These are phyloP conservation scores for Heliosperma pusillum DNA, from an alignment of 148 eudicot genomes.

Conservation along the genomic window DNA sequence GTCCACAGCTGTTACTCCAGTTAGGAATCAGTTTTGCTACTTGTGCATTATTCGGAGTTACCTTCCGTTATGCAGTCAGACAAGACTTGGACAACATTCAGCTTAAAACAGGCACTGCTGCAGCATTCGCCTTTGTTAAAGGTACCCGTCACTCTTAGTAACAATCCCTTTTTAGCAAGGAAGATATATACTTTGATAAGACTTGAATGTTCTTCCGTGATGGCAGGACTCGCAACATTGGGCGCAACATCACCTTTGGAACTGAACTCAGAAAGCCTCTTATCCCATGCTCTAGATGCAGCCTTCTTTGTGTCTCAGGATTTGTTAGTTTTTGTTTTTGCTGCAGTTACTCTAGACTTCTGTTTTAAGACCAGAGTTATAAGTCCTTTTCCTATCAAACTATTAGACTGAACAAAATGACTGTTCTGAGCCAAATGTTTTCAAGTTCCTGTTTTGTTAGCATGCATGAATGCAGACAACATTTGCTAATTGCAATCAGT, in stretches of 20 bases:
- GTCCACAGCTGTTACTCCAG: conserved; percentile 53
- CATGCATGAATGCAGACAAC: not conserved
- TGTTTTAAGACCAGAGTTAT: conserved; percentile 71
- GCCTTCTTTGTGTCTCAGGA: conserved; percentile 60
- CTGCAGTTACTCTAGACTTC: conserved; percentile 79
- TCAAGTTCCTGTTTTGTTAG: not conserved
- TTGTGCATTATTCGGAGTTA: conserved; percentile 89
- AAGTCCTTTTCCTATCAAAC: conserved; percentile 70
- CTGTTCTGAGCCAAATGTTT: no score
- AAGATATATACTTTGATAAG: not conserved
- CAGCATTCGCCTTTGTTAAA: conserved; percentile 86
- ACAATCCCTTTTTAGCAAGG: no score
- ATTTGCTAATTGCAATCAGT: not conserved
- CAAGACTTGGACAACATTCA: conserved; percentile 83
- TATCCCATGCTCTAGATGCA: conserved; percentile 55
- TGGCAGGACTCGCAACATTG: conserved; percentile 73
- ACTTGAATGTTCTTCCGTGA: not conserved
- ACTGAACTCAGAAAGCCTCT: conserved; percentile 44
- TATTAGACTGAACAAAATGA: conserved; percentile 22
- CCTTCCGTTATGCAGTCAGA: conserved; percentile 78
- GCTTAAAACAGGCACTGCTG: conserved; percentile 80
- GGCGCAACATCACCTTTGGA: conserved; percentile 69
- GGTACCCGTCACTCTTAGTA: conserved; percentile 36
- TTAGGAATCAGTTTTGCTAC: conserved; percentile 55
- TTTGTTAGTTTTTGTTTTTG: conserved; percentile 69